Evolutionary conservation across 208 protist species (phyloP).

Genomic region (Leishmania gerbilli): DNA sequence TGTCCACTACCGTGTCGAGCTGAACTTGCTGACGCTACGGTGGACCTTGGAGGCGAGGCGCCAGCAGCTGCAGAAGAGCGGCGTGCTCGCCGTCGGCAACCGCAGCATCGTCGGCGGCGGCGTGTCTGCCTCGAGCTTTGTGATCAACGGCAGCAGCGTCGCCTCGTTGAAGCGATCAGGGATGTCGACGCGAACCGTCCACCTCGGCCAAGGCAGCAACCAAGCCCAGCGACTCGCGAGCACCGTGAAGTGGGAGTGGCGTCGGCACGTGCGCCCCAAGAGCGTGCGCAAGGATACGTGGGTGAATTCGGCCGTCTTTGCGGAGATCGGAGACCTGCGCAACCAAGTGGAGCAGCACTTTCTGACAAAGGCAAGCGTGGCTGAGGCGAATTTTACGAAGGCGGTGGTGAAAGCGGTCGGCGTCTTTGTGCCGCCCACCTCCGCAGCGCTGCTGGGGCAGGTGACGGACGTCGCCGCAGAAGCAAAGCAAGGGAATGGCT

Average conservation of each 20-base stretch:
- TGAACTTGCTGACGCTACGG: slow-evolving; percentile 47
- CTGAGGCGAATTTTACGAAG: slow-evolving; percentile 42
- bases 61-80: slow-evolving; percentile 41
- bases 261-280: slow-evolving; percentile 51
- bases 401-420: slow-evolving; percentile 28
- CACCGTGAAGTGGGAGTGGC: slow-evolving; percentile 29
- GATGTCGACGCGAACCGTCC: neutral
- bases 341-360: slow-evolving; percentile 45
- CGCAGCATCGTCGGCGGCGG: slow-evolving; percentile 8
- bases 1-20: slow-evolving; percentile 70
- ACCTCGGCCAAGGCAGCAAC: slow-evolving; percentile 8
- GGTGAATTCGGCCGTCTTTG: slow-evolving; percentile 44
- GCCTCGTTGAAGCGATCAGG: neutral
- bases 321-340: slow-evolving; percentile 53
- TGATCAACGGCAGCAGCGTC: slow-evolving; percentile 3
- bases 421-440: slow-evolving; percentile 7
- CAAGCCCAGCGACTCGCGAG: slow-evolving; percentile 14
- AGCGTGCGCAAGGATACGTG: slow-evolving; percentile 48
- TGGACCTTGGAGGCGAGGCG: slow-evolving; percentile 29
- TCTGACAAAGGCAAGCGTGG: slow-evolving; percentile 33
- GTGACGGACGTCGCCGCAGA: neutral
- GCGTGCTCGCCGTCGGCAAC: slow-evolving; percentile 17
- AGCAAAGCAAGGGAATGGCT: neutral
- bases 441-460: neutral
- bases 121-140: slow-evolving; percentile 12